These are phyloP conservation scores for Ophiostoma ips DNA, from an alignment of 2,329 filamentous ascomycete species.

Conservation along the genomic window DNA sequence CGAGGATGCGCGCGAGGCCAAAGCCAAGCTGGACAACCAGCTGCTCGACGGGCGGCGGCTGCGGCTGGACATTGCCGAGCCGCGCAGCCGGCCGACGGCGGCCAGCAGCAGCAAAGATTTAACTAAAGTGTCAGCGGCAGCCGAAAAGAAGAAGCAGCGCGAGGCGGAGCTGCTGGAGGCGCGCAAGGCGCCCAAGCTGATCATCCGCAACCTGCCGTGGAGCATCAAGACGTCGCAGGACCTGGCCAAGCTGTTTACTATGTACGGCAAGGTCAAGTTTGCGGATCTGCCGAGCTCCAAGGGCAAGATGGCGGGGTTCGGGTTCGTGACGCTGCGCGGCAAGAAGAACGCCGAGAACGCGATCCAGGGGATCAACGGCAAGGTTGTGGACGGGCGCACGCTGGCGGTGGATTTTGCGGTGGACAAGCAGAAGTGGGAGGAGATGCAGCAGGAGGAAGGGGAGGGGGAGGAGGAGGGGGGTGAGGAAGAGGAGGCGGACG, in stretches of 20 bases:
- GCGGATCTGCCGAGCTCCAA: slow-evolving; percentile 71
- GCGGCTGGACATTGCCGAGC: slow-evolving; percentile 75
- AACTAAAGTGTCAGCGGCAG: slow-evolving; percentile 24
- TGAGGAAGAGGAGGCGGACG: slow-evolving; percentile 15
- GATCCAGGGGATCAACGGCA: slow-evolving; percentile 74
- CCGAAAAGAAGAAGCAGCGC: slow-evolving; percentile 35
- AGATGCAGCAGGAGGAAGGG: slow-evolving; percentile 34
- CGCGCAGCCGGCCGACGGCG: slow-evolving; percentile 54
- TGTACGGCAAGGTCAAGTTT: slow-evolving; percentile 83
- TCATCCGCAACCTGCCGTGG: slow-evolving; percentile 92
- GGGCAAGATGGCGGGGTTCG: slow-evolving; percentile 70
- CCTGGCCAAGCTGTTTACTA: slow-evolving; percentile 63
- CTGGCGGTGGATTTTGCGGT: slow-evolving; percentile 96
- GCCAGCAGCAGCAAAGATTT: slow-evolving; percentile 21
- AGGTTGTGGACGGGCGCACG: slow-evolving; percentile 71
- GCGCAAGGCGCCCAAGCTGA: slow-evolving; percentile 56
- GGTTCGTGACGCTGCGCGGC: slow-evolving; percentile 79
- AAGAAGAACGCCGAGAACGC: slow-evolving; percentile 86
- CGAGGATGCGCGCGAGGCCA: slow-evolving; percentile 73
- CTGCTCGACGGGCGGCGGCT: slow-evolving; percentile 69
- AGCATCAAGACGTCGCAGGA: slow-evolving; percentile 80
- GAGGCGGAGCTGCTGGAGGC: slow-evolving; percentile 47
- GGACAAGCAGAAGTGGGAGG: slow-evolving; percentile 75
- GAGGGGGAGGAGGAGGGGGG: slow-evolving; percentile 23
- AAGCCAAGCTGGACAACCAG: slow-evolving; percentile 67